Base-by-base conservation (phyloP, 164 flowering plant genomes). In the Berberis thunbergii region DNA sequence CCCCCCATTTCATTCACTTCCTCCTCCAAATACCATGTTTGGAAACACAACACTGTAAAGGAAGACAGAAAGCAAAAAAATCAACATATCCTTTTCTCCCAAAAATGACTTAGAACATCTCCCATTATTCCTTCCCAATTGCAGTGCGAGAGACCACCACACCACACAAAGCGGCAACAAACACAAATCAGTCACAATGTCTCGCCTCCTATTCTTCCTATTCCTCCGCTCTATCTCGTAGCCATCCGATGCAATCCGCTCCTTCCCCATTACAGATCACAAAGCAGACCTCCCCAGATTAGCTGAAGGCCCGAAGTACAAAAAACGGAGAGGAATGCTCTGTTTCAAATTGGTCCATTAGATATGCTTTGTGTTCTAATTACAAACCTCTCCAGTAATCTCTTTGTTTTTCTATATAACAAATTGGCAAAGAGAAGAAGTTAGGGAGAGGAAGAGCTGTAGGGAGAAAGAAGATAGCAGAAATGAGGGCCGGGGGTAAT, bases 281-380 rank as follows among this genome's bases (percentile, higher is more conserved):
- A 9, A 3, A 52, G 10, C 26, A 26, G 26, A 6, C 50, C 11
- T 11, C 6, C 65, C 70, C 48, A 65, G 74, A 44, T 84, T 78
- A 64, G 42, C 77, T 2, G 91, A 88, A 64, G 89, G 89, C 62
- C 95, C 95, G 67, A 87, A 80, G 3, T 88, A 88, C 66, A 78
- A 81, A 26, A 10, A 81, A 81, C 68, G 83, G 81, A 7, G 69
- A 52, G 1, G 84, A 59, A n/a, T 85, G 89, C 64, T 61, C 77
- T 7, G 11, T 9, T 41, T 43, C 1, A 56, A 50, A 41, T 3
- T 41, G 43, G 1, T 61, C 61, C 26, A 26, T 26, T 26, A 26
- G 26, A 26, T 26, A 26, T 26, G 26, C 26, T 26, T 26, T 26
- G 26, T 26, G 26, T 26, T 26, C 26, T 26, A 26, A 26, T 26